Evolutionary conservation across 106 monocot species (phyloP).

Genomic region (Iris macrosiphon): DNA sequence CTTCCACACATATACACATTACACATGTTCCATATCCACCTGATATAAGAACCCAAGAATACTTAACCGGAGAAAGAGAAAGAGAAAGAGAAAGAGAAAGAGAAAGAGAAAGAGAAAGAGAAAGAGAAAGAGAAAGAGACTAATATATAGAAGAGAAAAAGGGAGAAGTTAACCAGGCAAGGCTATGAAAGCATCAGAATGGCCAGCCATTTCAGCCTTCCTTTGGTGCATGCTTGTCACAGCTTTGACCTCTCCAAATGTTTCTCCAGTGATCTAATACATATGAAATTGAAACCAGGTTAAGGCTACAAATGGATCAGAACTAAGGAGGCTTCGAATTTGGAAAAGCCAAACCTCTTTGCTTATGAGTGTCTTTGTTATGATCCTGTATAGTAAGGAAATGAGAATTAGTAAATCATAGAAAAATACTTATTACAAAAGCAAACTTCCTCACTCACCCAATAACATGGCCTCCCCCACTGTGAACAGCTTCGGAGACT

Average conservation of each 20-base stretch:
- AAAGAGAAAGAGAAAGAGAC: not conserved
- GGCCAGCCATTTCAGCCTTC: constrained; percentile 74
- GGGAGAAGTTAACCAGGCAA: constrained; percentile 49
- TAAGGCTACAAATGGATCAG: not conserved
- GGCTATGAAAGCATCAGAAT: constrained; percentile 85
- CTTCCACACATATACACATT: too few relatives aligned
- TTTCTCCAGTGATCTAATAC: constrained; percentile 61
- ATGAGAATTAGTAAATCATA: too few relatives aligned
- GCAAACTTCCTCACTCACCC: not conserved
- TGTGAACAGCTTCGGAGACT: constrained; percentile 7
- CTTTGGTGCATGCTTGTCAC: constrained; percentile 67
- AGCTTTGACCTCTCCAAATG: constrained; percentile 52
- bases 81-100: not conserved
- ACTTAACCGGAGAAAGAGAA: not conserved
- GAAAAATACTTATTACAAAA: not conserved
- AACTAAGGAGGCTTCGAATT: not conserved
- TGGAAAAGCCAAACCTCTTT: constrained; percentile 36
- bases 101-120: not conserved
- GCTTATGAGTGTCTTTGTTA: constrained; percentile 44
- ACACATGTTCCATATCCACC: constrained; percentile 45
- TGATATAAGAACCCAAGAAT: not conserved
- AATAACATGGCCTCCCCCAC: constrained; percentile 8
- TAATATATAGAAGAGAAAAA: not conserved
- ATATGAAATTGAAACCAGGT: not conserved
- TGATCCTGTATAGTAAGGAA: constrained; percentile 23